Evolutionary conservation across 2,329 filamentous ascomycete genomes (phyloP), one percentile per base, ranked within the genome.

Genomic region (Beauveria scarabaeidicola): DNA sequence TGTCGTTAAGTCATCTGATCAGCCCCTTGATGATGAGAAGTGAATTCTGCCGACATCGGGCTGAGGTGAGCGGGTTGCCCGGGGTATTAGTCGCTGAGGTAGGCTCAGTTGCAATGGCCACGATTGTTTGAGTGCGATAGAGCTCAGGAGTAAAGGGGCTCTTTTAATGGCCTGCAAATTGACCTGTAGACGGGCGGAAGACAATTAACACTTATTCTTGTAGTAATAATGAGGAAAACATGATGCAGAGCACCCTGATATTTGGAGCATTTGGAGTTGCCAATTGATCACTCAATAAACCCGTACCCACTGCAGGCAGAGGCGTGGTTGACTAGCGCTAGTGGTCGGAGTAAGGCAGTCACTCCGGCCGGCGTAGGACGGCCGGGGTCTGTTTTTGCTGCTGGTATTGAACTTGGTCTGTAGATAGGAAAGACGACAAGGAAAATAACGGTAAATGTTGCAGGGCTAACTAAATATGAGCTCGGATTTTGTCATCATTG

Each of bases 331-430:
- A n/a, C n/a, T 44, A 17, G 40, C n/a, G 38, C 25, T 29, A 7
- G 47, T 27, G n/a, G 25, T n/a, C 40, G 25, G 38, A 54, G 52
- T 54, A 54, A 27, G 29, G 38, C 15, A 38, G 19, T 56, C 19
- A 56, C 53, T 56, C 52, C 52, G 52, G 5, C 25, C 52, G 52
- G 52, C 40, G 40, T 54, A 54, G 52, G 32, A 36, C n/a, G 17
- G 32, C 13, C n/a, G 17, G n/a, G 23, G 38, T 13, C 11, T 25
- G 21, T 15, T 8, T 46, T 46, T 46, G 19, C 23, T 36, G 11
- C 32, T 36, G 11, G 11, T 36, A 36, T 36, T 13, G 32, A 36
- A 13, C 11, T 13, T 36, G 32, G 15, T 36, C 11, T 36, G 32
- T 36, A 36, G 32, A 6, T 5, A 36, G 5, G 5, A 36, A 15